Conservation (phyloP, 2,329 filamentous ascomycete species). For the Pseudopithomyces chartarum region DNA sequence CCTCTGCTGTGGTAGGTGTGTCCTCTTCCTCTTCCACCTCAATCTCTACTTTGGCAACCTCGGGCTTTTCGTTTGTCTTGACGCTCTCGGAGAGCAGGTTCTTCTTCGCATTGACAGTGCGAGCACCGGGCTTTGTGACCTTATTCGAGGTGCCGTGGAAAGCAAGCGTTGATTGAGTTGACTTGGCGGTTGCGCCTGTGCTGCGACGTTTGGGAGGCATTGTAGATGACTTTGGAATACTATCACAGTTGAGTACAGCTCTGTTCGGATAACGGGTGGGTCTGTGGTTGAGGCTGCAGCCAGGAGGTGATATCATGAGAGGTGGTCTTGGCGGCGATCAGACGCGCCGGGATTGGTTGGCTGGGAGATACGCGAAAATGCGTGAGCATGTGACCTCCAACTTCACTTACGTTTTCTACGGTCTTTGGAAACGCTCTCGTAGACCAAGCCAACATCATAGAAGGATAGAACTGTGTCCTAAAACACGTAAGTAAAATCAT, state of each 20-base stretch:
- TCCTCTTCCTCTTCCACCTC: slow-evolving; percentile 18
- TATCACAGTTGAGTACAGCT: not conserved
- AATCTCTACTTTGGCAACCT: slow-evolving; percentile 18
- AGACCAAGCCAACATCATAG: too few species aligned
- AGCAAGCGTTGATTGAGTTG: slow-evolving; percentile 66
- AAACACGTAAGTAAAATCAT: too few species aligned
- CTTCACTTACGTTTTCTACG: slow-evolving; percentile 7
- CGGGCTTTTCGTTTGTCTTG: slow-evolving; percentile 32
- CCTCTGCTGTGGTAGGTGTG: slow-evolving; percentile 46
- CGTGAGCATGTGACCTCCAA: slow-evolving; percentile 31
- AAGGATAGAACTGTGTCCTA: too few species aligned
- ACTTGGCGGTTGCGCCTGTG: slow-evolving; percentile 51
- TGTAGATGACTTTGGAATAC: slow-evolving; percentile 9
- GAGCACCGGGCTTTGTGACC: slow-evolving; percentile 62
- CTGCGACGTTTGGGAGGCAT: slow-evolving; percentile 54
- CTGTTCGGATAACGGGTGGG: slow-evolving; percentile 12
- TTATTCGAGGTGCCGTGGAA: slow-evolving; percentile 62
- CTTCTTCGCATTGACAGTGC: slow-evolving; percentile 44
- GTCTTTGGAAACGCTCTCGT: not conserved
- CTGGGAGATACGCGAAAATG: slow-evolving; percentile 28
- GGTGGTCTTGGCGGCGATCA: slow-evolving; percentile 23
- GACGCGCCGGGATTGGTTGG: slow-evolving; percentile 25
- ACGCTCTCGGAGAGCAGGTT: slow-evolving; percentile 42
- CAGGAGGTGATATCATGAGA: slow-evolving; percentile 31
- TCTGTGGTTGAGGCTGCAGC: slow-evolving; percentile 14